Percentiles rank a stretch among this genome's conserved stretches.
phyloP scores from a whole-genome alignment of 129 eudicot genomes.

The Tagetes patula region DNA sequence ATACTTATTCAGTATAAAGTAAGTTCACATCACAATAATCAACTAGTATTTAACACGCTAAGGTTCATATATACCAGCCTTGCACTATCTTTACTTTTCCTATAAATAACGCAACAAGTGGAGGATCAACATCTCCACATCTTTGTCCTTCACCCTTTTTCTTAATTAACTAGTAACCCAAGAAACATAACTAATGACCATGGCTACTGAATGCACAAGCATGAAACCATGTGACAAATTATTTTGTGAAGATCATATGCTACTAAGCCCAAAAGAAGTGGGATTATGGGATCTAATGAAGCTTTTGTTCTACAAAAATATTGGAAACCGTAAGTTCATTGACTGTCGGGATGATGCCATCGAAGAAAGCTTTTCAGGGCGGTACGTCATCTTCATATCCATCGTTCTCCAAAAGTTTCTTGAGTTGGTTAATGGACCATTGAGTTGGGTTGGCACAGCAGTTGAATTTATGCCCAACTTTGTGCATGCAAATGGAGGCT shows the following conservation, averaged over 20 bases:
- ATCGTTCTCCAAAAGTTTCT: constrained; percentile 40
- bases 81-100: not conserved
- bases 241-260: constrained; percentile 42
- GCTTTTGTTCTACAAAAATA: constrained; percentile 43
- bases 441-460: constrained; percentile 42
- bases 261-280: constrained; percentile 50
- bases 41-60: too few relatives aligned
- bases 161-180: too few relatives aligned
- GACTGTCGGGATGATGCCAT: constrained; percentile 33
- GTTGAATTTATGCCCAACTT: constrained; percentile 51
- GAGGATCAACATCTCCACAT: constrained; percentile 1
- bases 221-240: constrained; percentile 39
- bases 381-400: constrained; percentile 44
- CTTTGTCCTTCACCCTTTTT: not conserved
- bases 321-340: constrained; percentile 39
- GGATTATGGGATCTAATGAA: constrained; percentile 34
- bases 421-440: constrained; percentile 27
- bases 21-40: too few relatives aligned
- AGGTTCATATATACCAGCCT: too few relatives aligned
- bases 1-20: too few relatives aligned
- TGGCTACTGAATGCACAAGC: constrained; percentile 24
- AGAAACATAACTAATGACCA: not conserved
- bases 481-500: constrained; percentile 36
- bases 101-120: constrained; percentile 16
- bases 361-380: constrained; percentile 33